Evolutionary conservation across 495 filamentous ascomycete genomes (phyloP).

Genomic region (Cenococcum geophilum): DNA sequence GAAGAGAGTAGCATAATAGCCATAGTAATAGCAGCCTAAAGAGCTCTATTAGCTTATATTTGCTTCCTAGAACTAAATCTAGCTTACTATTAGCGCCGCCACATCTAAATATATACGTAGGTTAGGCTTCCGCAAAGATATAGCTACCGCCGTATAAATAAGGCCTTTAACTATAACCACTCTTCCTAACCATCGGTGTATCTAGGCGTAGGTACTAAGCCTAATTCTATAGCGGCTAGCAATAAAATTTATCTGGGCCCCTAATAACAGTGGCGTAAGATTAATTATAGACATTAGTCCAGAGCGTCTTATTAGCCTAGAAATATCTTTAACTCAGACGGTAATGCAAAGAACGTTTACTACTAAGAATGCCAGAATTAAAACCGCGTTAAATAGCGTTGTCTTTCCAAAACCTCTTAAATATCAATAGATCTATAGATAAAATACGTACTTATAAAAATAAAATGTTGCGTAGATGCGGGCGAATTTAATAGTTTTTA

Average conservation of each 20-base stretch:
- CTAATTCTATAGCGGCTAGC: neutral
- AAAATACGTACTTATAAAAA: slow-evolving; percentile 9
- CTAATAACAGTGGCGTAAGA: neutral
- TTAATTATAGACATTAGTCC: neutral
- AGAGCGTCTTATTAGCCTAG: neutral
- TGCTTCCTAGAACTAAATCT: neutral
- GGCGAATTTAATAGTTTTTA: neutral
- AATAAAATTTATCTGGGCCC: neutral
- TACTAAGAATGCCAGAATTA: neutral
- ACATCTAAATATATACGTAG: neutral
- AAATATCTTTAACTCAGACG: neutral
- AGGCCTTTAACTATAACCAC: slow-evolving; percentile 3
- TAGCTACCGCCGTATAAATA: neutral
- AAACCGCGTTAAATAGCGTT: neutral
- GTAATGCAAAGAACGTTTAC: neutral
- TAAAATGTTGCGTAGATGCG: neutral
- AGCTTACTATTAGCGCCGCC: neutral
- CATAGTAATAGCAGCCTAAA: neutral
- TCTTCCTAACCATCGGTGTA: slow-evolving; percentile 8
- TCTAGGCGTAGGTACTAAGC: neutral
- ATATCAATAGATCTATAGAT: neutral
- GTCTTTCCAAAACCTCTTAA: slow-evolving; percentile 5
- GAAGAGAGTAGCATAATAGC: slow-evolving; percentile 1
- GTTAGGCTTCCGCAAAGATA: neutral
- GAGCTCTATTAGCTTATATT: neutral